Conservation (phyloP, 2,329 filamentous ascomycete genomes). For the Aspergillus pseudoviridinutans region DNA sequence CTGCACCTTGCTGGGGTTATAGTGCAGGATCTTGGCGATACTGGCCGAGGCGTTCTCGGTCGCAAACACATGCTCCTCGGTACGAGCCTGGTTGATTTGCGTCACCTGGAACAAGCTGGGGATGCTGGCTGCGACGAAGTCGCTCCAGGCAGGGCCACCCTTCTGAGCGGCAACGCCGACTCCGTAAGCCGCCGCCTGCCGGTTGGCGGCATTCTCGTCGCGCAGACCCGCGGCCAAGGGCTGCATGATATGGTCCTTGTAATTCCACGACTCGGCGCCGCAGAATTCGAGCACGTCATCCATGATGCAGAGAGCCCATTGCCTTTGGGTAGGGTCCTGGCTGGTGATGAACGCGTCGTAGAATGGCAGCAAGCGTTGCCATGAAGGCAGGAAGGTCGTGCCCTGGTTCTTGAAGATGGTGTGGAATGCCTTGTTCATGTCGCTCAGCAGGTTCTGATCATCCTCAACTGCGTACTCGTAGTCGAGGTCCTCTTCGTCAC, state of each 20-base stretch:
- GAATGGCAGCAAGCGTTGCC: slow-evolving; percentile 79
- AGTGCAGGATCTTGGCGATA: slow-evolving; percentile 95
- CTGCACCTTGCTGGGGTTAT: slow-evolving; percentile 71
- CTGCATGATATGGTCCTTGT: slow-evolving; percentile 78
- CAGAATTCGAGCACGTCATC: slow-evolving; percentile 98
- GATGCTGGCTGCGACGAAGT: slow-evolving; percentile 77
- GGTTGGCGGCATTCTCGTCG: slow-evolving; percentile 82
- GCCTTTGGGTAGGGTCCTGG: slow-evolving; percentile 79
- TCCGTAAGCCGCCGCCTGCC: slow-evolving; percentile 93
- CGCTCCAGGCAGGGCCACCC: slow-evolving; percentile 79
- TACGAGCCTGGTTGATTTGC: slow-evolving; percentile 73
- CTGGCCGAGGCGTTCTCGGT: slow-evolving; percentile 96
- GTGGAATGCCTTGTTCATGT: slow-evolving; percentile 99
- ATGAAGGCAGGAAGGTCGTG: slow-evolving; percentile 74
- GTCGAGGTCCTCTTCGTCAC: slow-evolving; percentile 85
- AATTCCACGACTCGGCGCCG: slow-evolving; percentile 80
- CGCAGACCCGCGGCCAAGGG: slow-evolving; percentile 82
- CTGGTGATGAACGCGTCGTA: slow-evolving; percentile 83
- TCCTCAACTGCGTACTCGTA: slow-evolving; percentile 89
- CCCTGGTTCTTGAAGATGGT: slow-evolving; percentile 98
- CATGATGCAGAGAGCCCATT: slow-evolving; percentile 99
- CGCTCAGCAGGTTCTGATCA: slow-evolving; percentile 90
- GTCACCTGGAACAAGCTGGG: slow-evolving; percentile 81
- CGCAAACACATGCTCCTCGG: slow-evolving; percentile 91
- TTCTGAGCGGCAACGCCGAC: slow-evolving; percentile 93